These are phyloP conservation scores for Strobilomyces dryophilus DNA, from an alignment of 768 basidiomycete genomes.

Conservation along the genomic window DNA sequence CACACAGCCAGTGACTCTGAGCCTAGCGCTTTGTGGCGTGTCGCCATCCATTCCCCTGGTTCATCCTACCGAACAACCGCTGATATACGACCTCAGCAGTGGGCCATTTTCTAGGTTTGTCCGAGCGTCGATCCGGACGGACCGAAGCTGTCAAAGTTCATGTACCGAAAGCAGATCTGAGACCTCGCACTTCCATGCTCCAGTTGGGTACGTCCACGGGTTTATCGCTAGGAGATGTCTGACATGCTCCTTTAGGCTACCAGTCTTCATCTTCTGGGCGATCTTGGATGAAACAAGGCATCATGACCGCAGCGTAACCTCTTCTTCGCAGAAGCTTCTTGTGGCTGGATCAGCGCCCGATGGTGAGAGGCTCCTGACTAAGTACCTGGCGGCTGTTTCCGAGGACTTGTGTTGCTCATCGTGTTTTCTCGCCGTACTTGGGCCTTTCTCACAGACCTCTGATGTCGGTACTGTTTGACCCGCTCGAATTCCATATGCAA, in stretches of 20 bases:
- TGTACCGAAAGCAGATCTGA: neutral
- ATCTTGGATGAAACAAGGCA: constrained; percentile 4
- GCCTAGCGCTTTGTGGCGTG: neutral
- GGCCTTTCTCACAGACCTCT: neutral
- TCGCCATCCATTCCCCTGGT: neutral
- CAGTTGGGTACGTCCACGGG: neutral
- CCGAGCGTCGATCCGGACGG: neutral
- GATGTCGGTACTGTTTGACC: neutral
- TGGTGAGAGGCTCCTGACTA: neutral
- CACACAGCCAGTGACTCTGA: neutral
- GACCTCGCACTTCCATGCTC: neutral
- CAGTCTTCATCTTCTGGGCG: neutral
- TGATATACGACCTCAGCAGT: neutral
- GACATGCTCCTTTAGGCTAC: neutral
- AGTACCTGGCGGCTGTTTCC: neutral
- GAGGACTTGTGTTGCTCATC: neutral
- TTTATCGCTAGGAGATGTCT: neutral
- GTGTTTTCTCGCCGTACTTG: neutral
- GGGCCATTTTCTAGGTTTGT: neutral
- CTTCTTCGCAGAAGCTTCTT: neutral
- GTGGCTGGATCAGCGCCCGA: neutral
- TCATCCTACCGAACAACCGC: neutral
- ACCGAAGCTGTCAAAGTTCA: neutral
- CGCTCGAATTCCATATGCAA: neutral
- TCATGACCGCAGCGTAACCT: neutral